These are phyloP conservation scores for Taiwanofungus camphoratus DNA, from an alignment of 1,284 basidiomycete species.

Conservation along the genomic window DNA sequence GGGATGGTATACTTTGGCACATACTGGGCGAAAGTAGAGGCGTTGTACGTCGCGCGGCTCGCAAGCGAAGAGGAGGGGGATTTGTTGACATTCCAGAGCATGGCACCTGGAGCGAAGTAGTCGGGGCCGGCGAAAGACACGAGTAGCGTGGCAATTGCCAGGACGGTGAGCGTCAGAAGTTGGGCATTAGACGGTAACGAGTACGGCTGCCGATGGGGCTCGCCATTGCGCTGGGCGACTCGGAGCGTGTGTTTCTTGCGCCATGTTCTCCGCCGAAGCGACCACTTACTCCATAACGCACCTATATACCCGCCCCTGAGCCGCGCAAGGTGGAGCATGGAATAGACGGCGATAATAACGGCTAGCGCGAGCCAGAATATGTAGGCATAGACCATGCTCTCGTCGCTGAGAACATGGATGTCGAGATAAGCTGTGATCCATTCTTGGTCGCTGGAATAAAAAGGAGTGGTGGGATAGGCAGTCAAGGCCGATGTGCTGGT, in stretches of 20 bases:
- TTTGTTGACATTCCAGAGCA: slow-evolving; percentile 33
- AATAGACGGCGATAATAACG: slow-evolving; percentile 34
- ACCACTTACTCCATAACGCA: slow-evolving; percentile 50
- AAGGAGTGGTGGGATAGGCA: slow-evolving; percentile 41
- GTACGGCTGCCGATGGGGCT: slow-evolving; percentile 38
- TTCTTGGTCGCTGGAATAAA: slow-evolving; percentile 38
- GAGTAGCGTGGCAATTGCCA: slow-evolving; percentile 39
- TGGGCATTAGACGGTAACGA: slow-evolving; percentile 64
- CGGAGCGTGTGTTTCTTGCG: slow-evolving; percentile 34
- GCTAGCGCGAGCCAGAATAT: slow-evolving; percentile 47
- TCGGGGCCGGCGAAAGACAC: slow-evolving; percentile 66
- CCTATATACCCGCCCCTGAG: slow-evolving; percentile 38
- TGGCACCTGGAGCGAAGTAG: slow-evolving; percentile 58
- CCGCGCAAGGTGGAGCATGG: slow-evolving; percentile 37
- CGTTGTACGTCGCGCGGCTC: slow-evolving; percentile 17
- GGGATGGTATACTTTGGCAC: slow-evolving; percentile 56
- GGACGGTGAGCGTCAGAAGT: slow-evolving; percentile 39
- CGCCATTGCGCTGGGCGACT: slow-evolving; percentile 26
- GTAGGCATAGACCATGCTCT: slow-evolving; percentile 51
- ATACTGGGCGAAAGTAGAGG: slow-evolving; percentile 27
- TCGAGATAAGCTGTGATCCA: slow-evolving; percentile 54
- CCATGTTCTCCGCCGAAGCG: slow-evolving; percentile 47
- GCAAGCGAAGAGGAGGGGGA: slow-evolving; percentile 25
- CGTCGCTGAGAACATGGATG: slow-evolving; percentile 45
- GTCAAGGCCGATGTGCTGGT: slow-evolving; percentile 18